Percentiles rank a stretch among this genome's conserved stretches.
Evolutionary conservation across 2,329 filamentous ascomycete genomes (phyloP).

Genomic region (Ascochyta fabae): DNA sequence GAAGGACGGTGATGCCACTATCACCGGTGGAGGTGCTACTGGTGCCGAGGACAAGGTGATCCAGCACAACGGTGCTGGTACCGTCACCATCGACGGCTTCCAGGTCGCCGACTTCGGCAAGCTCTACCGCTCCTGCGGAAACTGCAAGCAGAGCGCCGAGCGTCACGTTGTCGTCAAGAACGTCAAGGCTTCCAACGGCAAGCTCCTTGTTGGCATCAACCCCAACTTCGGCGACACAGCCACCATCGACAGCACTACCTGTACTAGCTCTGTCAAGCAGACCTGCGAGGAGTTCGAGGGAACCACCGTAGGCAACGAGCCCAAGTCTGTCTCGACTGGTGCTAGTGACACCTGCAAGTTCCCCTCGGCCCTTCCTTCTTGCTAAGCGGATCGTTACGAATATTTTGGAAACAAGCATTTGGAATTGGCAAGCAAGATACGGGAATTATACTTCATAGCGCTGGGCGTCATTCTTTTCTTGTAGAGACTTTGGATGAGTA

Average conservation of each 20-base stretch:
- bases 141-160: conserved; percentile 53
- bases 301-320: conserved; percentile 26
- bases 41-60: conserved; percentile 49
- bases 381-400: conserved; percentile 23
- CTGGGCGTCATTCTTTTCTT: conserved; percentile 26
- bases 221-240: conserved; percentile 58
- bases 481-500: conserved; percentile 19
- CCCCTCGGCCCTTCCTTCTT: conserved; percentile 24
- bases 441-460: conserved; percentile 14
- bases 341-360: conserved; percentile 27
- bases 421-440: neutral
- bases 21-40: conserved; percentile 49
- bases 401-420: neutral
- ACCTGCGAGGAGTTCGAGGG: conserved; percentile 36
- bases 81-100: conserved; percentile 43
- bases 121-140: conserved; percentile 55
- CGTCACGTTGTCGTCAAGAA: conserved; percentile 53
- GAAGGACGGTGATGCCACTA: conserved; percentile 41
- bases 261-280: conserved; percentile 24
- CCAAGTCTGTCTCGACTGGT: conserved; percentile 21
- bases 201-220: conserved; percentile 56
- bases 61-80: conserved; percentile 50
- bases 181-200: conserved; percentile 49
- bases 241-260: conserved; percentile 35
- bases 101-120: conserved; percentile 41